These are phyloP conservation scores for Penicillium lagena DNA, from an alignment of 495 filamentous ascomycete species.

Conservation along the genomic window DNA sequence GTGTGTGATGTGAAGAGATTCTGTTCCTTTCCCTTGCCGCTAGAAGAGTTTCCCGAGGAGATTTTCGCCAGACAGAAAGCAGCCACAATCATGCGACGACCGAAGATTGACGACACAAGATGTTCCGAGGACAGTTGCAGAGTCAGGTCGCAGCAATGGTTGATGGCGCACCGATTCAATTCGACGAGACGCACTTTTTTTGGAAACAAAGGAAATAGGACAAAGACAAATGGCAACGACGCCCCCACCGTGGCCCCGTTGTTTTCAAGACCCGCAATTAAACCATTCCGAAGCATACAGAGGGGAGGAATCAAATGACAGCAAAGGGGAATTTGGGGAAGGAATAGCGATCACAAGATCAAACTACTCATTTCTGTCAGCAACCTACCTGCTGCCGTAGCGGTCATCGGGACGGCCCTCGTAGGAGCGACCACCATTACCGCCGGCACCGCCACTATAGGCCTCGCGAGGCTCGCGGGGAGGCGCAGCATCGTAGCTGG, in stretches of 20 bases:
- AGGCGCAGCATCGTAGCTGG: constrained; percentile 48
- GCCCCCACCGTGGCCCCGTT: constrained; percentile 24
- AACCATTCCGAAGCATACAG: constrained; percentile 21
- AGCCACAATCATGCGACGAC: constrained; percentile 33
- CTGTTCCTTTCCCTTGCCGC: constrained; percentile 37
- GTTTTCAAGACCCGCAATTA: constrained; percentile 29
- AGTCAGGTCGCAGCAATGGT: constrained; percentile 23
- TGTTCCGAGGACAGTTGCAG: constrained; percentile 22
- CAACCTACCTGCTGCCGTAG: constrained; percentile 39
- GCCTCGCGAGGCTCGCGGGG: constrained; percentile 57
- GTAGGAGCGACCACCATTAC: constrained; percentile 39
- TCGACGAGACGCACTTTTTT: constrained; percentile 4
- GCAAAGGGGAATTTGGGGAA: constrained; percentile 3
- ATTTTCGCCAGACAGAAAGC: constrained; percentile 36
- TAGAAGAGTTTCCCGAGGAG: constrained; percentile 34
- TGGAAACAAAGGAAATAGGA: constrained; percentile 25
- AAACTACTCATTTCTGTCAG: neutral
- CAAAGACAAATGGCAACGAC: constrained; percentile 29
- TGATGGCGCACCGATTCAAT: constrained; percentile 23
- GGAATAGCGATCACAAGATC: constrained; percentile 1
- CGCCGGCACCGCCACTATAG: constrained; percentile 32
- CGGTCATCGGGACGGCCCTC: constrained; percentile 42
- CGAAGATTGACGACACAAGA: constrained; percentile 31
- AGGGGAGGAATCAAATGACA: constrained; percentile 5
- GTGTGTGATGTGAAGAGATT: too few species aligned